These are phyloP conservation scores for Termitomyces sp. DNA, from an alignment of 768 basidiomycete species.

Conservation along the genomic window DNA sequence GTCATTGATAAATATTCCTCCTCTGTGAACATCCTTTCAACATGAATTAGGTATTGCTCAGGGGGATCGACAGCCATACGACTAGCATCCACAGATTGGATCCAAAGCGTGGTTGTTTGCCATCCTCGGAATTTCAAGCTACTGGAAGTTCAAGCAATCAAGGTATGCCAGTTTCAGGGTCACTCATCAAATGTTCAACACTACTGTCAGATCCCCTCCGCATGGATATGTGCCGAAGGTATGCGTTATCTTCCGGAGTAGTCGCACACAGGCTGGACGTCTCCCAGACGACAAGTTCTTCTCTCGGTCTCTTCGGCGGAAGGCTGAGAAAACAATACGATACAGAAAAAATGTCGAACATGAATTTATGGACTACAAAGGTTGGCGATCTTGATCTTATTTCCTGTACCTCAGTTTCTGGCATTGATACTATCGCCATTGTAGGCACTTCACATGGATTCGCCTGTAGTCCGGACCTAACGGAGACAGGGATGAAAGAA, in stretches of 20 bases:
- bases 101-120: slow-evolving; percentile 36
- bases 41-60: slow-evolving; percentile 36
- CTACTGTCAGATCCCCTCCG: slow-evolving; percentile 20
- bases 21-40: neutral
- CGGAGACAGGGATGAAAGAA: slow-evolving; percentile 33
- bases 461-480: slow-evolving; percentile 37
- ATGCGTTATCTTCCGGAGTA: neutral
- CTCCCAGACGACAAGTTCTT: slow-evolving; percentile 36
- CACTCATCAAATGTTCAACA: neutral
- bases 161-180: slow-evolving; percentile 15
- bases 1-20: neutral
- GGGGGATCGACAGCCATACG: slow-evolving; percentile 36
- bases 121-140: slow-evolving; percentile 36
- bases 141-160: slow-evolving; percentile 32
- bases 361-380: slow-evolving; percentile 43
- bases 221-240: slow-evolving; percentile 43
- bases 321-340: slow-evolving; percentile 34
- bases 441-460: slow-evolving; percentile 46
- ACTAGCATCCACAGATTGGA: slow-evolving; percentile 29
- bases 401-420: neutral
- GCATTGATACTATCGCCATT: neutral
- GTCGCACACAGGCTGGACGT: neutral
- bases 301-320: slow-evolving; percentile 21
- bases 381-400: slow-evolving; percentile 16
- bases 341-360: slow-evolving; percentile 37